A percentile compares a stretch with the other conserved stretches of the same genome.
These are phyloP conservation scores for Paecilomyces variotii DNA, from an alignment of 2,329 filamentous ascomycete genomes.

Conservation along the genomic window DNA sequence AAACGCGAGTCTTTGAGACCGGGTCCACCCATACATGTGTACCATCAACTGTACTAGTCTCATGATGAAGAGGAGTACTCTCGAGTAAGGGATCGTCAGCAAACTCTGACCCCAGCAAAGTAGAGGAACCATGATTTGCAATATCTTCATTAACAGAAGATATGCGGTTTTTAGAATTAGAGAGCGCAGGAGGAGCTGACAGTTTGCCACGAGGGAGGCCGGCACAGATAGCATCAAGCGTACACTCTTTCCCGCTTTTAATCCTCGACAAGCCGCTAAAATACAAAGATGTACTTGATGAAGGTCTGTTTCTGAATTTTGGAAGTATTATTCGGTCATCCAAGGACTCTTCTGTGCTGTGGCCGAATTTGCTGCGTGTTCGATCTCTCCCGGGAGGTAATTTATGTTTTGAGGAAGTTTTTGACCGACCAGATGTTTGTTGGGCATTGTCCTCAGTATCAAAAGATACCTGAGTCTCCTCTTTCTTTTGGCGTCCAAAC, in stretches of 20 bases:
- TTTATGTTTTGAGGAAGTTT: background rate
- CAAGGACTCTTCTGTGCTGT: slow-evolving; percentile 18
- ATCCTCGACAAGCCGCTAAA: slow-evolving; percentile 35
- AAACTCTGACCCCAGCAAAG: background rate
- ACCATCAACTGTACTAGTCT: slow-evolving; percentile 15
- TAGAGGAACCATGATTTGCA: background rate
- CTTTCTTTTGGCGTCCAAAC: slow-evolving; percentile 12
- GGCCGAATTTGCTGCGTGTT: background rate
- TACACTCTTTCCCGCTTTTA: slow-evolving; percentile 24
- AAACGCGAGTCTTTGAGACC: slow-evolving; percentile 34
- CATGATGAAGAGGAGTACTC: background rate
- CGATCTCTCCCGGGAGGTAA: background rate
- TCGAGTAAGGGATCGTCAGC: background rate
- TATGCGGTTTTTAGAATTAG: background rate
- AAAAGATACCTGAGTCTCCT: slow-evolving; percentile 2
- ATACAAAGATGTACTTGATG: slow-evolving; percentile 8
- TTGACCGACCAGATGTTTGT: background rate
- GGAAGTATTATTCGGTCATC: slow-evolving; percentile 22
- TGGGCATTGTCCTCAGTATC: background rate
- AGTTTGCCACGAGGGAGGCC: slow-evolving; percentile 3
- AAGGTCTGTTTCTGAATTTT: slow-evolving; percentile 11
- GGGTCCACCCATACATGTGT: slow-evolving; percentile 53
- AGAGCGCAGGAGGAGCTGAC: background rate
- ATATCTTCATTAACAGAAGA: background rate
- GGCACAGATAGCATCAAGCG: slow-evolving; percentile 11